These are phyloP conservation scores for Butyriboletus loyo DNA, from an alignment of 768 basidiomycete genomes.

Conservation along the genomic window DNA sequence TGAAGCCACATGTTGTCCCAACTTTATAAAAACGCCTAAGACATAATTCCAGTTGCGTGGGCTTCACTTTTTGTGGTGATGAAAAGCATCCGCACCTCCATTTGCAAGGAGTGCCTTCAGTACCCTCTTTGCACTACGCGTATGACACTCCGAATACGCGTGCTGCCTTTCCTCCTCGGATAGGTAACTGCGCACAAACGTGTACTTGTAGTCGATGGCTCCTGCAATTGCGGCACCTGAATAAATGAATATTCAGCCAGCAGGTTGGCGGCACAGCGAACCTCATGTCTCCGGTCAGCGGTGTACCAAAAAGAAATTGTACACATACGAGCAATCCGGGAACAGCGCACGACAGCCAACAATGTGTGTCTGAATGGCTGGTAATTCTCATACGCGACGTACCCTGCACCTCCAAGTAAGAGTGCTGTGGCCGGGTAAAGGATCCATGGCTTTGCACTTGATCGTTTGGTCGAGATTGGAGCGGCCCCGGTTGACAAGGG, in stretches of 20 bases:
- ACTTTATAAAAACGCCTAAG: conserved; percentile 78
- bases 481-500: conserved; percentile 10
- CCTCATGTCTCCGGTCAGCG: conserved; percentile 26
- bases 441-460: conserved; percentile 18
- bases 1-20: conserved; percentile 86
- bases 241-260: conserved; percentile 4
- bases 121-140: conserved; percentile 74
- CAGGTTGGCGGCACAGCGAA: background rate
- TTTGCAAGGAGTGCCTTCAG: conserved; percentile 84
- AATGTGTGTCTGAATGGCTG: conserved; percentile 73
- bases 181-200: conserved; percentile 51
- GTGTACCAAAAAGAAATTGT: conserved; percentile 21
- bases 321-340: conserved; percentile 64
- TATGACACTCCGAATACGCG: conserved; percentile 78
- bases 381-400: conserved; percentile 60
- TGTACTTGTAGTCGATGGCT: conserved; percentile 71
- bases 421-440: conserved; percentile 25
- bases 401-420: conserved; percentile 31
- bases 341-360: conserved; percentile 76
- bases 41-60: background rate
- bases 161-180: conserved; percentile 48
- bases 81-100: conserved; percentile 55
- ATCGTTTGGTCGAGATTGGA: conserved; percentile 2
- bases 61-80: background rate
- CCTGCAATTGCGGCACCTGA: conserved; percentile 60